Evolutionary conservation across 1,284 basidiomycete genomes (phyloP).

Genomic region (Cronartium quercuum): DNA sequence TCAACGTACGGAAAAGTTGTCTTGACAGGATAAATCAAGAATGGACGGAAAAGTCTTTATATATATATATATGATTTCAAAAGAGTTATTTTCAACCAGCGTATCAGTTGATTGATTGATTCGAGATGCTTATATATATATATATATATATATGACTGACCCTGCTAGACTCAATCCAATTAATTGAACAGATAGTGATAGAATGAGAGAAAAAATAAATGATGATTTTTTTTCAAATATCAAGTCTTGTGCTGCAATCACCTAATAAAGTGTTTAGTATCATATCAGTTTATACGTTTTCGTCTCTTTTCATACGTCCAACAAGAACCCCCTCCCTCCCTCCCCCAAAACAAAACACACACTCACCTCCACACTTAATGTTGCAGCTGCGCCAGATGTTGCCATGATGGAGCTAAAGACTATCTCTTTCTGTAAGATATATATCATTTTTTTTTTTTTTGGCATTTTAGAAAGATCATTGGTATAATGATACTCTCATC

Average conservation of each 20-base stretch:
- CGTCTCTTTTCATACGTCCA: too few species aligned
- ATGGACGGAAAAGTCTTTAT: conserved; percentile 31
- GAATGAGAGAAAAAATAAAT: conserved; percentile 5
- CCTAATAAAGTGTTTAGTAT: not conserved
- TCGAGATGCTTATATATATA: not conserved
- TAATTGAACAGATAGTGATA: conserved; percentile 18
- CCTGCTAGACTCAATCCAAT: conserved; percentile 37
- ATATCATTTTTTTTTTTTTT: not conserved
- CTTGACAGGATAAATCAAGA: conserved; percentile 25
- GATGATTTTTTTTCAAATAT: conserved; percentile 15
- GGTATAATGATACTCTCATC: too few species aligned
- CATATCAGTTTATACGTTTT: too few species aligned
- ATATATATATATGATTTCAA: too few species aligned
- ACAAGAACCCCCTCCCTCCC: too few species aligned
- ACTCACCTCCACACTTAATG: conserved; percentile 18
- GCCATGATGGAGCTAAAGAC: conserved; percentile 31
- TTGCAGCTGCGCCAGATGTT: conserved; percentile 17
- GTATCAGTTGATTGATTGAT: not conserved
- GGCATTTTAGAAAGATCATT: too few species aligned
- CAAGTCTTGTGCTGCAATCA: conserved; percentile 18
- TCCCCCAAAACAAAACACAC: not conserved
- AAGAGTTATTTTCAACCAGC: not conserved
- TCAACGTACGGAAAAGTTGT: conserved; percentile 20
- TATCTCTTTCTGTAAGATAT: conserved; percentile 30
- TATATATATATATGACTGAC: not conserved